phyloP scores from a whole-genome alignment of 192 early-diverging fungal species.

The Rhizophagus clarus region DNA sequence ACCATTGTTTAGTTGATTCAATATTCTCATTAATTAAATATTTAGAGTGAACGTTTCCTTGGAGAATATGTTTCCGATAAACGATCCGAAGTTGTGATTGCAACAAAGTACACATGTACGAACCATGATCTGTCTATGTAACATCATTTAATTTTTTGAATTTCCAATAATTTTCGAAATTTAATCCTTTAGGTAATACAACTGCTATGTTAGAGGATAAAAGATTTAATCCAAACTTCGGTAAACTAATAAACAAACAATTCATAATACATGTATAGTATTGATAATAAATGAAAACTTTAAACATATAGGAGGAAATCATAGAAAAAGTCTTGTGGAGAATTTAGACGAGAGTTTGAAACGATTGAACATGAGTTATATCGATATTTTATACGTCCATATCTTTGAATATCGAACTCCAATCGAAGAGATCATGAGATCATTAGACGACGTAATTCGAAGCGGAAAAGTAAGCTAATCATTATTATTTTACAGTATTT shows the following conservation, averaged over 20 bases:
- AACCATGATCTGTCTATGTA: neutral
- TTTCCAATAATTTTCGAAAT: neutral
- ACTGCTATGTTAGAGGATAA: neutral
- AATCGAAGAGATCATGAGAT: constrained; percentile 62
- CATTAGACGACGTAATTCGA: constrained; percentile 60
- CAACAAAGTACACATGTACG: constrained; percentile 54
- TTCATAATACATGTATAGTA: neutral
- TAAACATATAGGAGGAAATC: constrained; percentile 38
- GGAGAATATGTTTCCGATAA: constrained; percentile 57
- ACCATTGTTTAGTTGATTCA: neutral
- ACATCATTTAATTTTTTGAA: neutral
- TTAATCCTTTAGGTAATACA: neutral
- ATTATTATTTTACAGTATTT: too few relatives aligned
- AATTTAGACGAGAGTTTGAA: constrained; percentile 56
- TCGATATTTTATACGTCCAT: constrained; percentile 52
- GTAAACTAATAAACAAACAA: neutral
- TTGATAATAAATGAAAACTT: constrained; percentile 16
- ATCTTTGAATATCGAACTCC: constrained; percentile 53
- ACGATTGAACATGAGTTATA: constrained; percentile 49
- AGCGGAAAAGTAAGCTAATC: constrained; percentile 46
- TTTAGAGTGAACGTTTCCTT: constrained; percentile 50
- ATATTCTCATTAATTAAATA: constrained; percentile 5
- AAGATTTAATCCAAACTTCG: neutral
- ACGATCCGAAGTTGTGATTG: constrained; percentile 58
- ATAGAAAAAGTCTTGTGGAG: constrained; percentile 47